Percentiles rank a stretch among this genome's conserved stretches.
Evolutionary conservation across 177 flowering plant species (phyloP).

Genomic region (Vitis hybrid): DNA sequence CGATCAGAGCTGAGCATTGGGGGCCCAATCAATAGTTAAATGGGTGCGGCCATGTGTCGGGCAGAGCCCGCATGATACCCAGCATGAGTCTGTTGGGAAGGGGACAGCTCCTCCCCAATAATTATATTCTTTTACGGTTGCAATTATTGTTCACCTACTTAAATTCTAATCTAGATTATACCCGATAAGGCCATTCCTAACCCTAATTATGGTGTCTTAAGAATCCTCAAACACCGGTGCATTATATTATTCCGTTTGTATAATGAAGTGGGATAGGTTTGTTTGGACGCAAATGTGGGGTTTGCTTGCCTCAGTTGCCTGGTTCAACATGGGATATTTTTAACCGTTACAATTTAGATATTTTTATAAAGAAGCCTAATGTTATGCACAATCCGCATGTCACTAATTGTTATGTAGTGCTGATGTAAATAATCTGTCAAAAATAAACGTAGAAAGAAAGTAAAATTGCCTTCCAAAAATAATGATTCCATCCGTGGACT

Average conservation of each 20-base stretch:
- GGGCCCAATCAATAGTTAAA: slow-evolving; percentile 9
- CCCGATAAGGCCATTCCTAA: background rate
- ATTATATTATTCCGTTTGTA: too few species aligned
- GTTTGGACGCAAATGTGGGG: background rate
- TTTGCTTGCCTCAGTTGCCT: too few species aligned
- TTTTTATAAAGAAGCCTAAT: too few species aligned
- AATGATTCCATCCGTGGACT: too few species aligned
- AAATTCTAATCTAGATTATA: background rate
- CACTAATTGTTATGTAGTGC: too few species aligned
- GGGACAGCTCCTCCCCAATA: slow-evolving; percentile 13
- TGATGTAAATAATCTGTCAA: too few species aligned
- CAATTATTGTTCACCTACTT: slow-evolving; percentile 5
- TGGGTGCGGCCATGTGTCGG: slow-evolving; percentile 32
- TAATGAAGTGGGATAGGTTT: background rate
- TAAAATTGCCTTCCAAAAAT: too few species aligned
- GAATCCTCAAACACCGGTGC: background rate
- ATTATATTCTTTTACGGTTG: background rate
- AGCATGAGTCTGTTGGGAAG: slow-evolving; percentile 26
- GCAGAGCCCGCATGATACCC: slow-evolving; percentile 18
- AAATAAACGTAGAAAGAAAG: too few species aligned
- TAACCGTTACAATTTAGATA: too few species aligned
- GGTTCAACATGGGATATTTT: too few species aligned
- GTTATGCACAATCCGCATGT: too few species aligned
- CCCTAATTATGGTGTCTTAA: slow-evolving; percentile 10
- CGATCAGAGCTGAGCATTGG: background rate